These are phyloP conservation scores for Suillus clintonianus DNA, from an alignment of 768 basidiomycete species.

Conservation along the genomic window DNA sequence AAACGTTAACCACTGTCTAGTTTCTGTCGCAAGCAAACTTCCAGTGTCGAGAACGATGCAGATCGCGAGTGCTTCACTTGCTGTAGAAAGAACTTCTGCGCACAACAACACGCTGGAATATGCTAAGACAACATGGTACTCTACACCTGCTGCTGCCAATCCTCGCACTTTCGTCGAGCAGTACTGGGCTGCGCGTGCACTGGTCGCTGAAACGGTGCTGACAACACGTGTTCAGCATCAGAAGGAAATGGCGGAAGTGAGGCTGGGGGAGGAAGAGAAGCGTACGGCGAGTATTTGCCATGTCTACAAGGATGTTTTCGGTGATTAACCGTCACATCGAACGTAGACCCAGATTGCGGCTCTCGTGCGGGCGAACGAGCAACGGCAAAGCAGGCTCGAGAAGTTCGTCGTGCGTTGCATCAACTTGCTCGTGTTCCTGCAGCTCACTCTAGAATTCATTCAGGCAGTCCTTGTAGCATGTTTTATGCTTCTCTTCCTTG, in stretches of 20 bases:
- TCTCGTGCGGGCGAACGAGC: conserved; percentile 44
- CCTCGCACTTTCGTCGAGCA: conserved; percentile 44
- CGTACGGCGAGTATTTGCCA: conserved; percentile 43
- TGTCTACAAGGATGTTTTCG: background rate
- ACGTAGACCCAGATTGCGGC: conserved; percentile 45
- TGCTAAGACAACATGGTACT: conserved; percentile 18
- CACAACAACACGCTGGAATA: background rate
- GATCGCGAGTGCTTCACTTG: conserved; percentile 18
- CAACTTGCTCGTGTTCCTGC: background rate
- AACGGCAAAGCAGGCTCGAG: conserved; percentile 52
- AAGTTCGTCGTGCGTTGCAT: conserved; percentile 47
- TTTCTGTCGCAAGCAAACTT: background rate
- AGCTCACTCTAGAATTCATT: conserved; percentile 11
- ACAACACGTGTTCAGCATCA: conserved; percentile 49
- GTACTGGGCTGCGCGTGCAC: conserved; percentile 70
- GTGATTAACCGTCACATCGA: background rate
- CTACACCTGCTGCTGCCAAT: conserved; percentile 18
- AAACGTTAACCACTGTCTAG: background rate
- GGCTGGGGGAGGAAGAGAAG: conserved; percentile 45
- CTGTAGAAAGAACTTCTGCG: background rate
- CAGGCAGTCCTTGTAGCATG: conserved; percentile 17
- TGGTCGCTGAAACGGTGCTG: conserved; percentile 65
- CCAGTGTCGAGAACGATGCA: conserved; percentile 33
- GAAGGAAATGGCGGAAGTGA: conserved; percentile 46
- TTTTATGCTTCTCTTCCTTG: conserved; percentile 24